These are phyloP conservation scores for Epichloe gansuensis DNA, from an alignment of 2,329 filamentous ascomycete genomes.

Conservation along the genomic window DNA sequence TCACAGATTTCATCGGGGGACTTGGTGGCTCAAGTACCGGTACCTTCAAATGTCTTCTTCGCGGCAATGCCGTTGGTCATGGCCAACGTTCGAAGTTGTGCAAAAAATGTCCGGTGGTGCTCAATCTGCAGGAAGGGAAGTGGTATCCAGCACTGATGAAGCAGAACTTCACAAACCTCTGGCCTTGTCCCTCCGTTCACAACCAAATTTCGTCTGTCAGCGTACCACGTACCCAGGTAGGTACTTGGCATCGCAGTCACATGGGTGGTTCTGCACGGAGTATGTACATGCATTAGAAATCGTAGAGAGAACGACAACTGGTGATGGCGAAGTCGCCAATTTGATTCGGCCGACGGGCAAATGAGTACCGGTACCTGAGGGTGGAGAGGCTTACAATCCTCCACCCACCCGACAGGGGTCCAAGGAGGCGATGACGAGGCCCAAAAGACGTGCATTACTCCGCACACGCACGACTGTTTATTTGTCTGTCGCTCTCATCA, in stretches of 20 bases:
- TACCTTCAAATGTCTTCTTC: neutral
- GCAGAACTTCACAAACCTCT: neutral
- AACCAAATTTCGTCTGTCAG: neutral
- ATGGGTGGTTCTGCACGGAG: no score
- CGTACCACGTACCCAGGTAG: no score
- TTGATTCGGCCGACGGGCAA: neutral
- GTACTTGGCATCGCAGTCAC: no score
- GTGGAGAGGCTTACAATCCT: constrained; percentile 2
- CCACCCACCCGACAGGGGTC: constrained; percentile 7
- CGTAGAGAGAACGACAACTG: neutral
- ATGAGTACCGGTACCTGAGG: constrained; percentile 10
- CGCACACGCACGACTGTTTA: neutral
- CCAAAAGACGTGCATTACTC: constrained; percentile 9
- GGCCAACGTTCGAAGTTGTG: no score
- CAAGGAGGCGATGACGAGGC: constrained; percentile 28
- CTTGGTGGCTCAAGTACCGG: constrained; percentile 5
- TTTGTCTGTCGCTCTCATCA: neutral
- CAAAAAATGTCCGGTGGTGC: no score
- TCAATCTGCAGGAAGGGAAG: neutral
- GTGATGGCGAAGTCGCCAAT: constrained; percentile 5
- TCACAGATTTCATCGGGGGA: neutral
- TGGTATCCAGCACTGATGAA: neutral
- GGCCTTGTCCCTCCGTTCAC: neutral
- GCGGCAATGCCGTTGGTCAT: no score
- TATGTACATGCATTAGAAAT: no score